These are phyloP conservation scores for Citrus mangshanensis DNA, from an alignment of 345 rosid genomes.

Conservation along the genomic window DNA sequence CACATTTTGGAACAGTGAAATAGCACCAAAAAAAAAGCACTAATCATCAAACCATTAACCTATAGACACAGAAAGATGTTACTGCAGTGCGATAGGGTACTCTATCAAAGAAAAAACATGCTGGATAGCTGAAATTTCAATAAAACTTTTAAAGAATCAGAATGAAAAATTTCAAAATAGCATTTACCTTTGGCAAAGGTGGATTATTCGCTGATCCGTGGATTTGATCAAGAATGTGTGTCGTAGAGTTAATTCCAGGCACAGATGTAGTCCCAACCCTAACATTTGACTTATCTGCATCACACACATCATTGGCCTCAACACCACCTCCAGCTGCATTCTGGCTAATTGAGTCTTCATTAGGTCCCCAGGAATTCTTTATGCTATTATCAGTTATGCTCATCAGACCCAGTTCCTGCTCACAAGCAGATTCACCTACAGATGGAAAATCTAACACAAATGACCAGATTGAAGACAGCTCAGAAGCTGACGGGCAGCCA, in stretches of 20 bases:
- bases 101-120: not conserved
- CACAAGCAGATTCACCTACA: conserved; percentile 55
- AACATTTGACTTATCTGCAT: conserved; percentile 33
- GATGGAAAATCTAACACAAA: conserved; percentile 56
- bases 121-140: not conserved
- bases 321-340: conserved; percentile 28
- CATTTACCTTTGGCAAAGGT: conserved; percentile 53
- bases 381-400: conserved; percentile 56
- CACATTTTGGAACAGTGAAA: not conserved
- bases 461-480: conserved; percentile 90
- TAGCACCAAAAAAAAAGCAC: not conserved
- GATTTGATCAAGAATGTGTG: conserved; percentile 36
- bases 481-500: conserved; percentile 89
- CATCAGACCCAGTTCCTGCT: conserved; percentile 82
- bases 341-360: conserved; percentile 33
- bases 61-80: not conserved
- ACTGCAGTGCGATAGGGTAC: too few species aligned
- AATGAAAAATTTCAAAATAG: not conserved
- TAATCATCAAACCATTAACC: not conserved
- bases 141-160: not conserved
- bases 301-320: conserved; percentile 18
- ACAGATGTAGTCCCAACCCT: conserved; percentile 37
- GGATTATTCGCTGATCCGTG: conserved; percentile 38
- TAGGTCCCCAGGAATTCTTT: conserved; percentile 27
- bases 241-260: conserved; percentile 38